Evolutionary conservation across 2,329 filamentous ascomycete genomes (phyloP), one percentile per base, ranked within the genome.

Genomic region (Fusarium longipes): DNA sequence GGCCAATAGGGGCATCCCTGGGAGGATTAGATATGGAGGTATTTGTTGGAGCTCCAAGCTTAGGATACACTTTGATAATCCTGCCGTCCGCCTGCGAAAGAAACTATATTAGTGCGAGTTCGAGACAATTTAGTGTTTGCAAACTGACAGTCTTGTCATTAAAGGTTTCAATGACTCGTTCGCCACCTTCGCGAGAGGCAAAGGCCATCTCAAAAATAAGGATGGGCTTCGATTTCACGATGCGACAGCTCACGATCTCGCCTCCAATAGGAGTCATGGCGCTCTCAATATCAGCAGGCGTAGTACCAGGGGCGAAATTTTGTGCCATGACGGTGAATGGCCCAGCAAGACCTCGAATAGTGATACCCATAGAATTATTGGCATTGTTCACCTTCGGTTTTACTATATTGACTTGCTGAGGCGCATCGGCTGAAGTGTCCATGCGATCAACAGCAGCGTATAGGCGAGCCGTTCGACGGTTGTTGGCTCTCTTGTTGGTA

Each of bases 251-350:
- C 24, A 85, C 74, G 72, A 93, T 84, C 63, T 89, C 83, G 29
- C 90, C 91, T 36, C 90, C 91, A n/a, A 92, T 81, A 1, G 88
- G 88, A n/a, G 84, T 86, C 87, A 96, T 89, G 57, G 92, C 92
- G 71, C 89, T 91, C 81, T 93, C 91, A 61, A 96, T 93, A 74
- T 96, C 92, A 29, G 90, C 91, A 3, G 90, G 90, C 8, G 92
- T 93, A 1, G 92, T 96, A 35, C 92, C 92, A 3, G 87, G 87
- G 14, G 92, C 92, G 75, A 96, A 93, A 81, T 96, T 96, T 77
- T 92, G 90, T 4, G 90, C 91, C 75, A 93, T 86, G 24, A 96
- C 86, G 18, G 87, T 85, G 71, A 87, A 92, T 2, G 91, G 91
- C 0, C 91, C 90, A 1, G 89, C 89, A 10, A 90, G 81, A n/a